phyloP scores from a whole-genome alignment of 2,329 filamentous ascomycete species.

The Herpotrichia juniperi region DNA sequence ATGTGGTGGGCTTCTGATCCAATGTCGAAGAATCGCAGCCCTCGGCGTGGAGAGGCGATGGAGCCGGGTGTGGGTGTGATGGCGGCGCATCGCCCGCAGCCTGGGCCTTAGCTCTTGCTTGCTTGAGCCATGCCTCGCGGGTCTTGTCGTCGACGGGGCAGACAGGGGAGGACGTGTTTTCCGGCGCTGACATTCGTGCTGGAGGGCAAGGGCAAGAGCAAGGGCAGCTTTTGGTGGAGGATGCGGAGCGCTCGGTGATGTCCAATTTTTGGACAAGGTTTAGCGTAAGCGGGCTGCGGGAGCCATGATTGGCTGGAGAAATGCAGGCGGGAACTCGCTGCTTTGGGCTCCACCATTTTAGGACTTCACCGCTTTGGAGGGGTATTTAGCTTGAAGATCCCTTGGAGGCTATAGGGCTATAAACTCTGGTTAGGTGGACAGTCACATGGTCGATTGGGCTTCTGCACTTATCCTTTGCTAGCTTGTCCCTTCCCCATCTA shows the following conservation, averaged over 20 bases:
- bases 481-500: neutral
- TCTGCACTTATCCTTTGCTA: neutral
- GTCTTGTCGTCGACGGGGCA: slow-evolving; percentile 94
- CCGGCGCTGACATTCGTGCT: slow-evolving; percentile 13
- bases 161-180: slow-evolving; percentile 40
- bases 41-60: slow-evolving; percentile 23
- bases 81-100: slow-evolving; percentile 5
- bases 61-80: slow-evolving; percentile 18
- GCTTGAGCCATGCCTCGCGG: slow-evolving; percentile 82
- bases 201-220: too few relatives aligned
- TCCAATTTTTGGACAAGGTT: slow-evolving; percentile 12
- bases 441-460: neutral
- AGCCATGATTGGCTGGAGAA: slow-evolving; percentile 8
- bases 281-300: slow-evolving; percentile 20
- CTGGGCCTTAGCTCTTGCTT: slow-evolving; percentile 59
- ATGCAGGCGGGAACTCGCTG: too few relatives aligned
- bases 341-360: too few relatives aligned
- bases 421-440: too few relatives aligned
- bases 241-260: slow-evolving; percentile 12
- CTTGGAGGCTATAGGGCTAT: too few relatives aligned
- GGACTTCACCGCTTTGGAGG: slow-evolving; percentile 23
- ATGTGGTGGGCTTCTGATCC: slow-evolving; percentile 34
- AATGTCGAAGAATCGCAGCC: slow-evolving; percentile 48
- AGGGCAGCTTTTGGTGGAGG: neutral
- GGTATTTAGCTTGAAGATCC: too few relatives aligned